Evolutionary conservation across 139 green algal genomes (phyloP).

Genomic region (Monoraphidium neglectum): DNA sequence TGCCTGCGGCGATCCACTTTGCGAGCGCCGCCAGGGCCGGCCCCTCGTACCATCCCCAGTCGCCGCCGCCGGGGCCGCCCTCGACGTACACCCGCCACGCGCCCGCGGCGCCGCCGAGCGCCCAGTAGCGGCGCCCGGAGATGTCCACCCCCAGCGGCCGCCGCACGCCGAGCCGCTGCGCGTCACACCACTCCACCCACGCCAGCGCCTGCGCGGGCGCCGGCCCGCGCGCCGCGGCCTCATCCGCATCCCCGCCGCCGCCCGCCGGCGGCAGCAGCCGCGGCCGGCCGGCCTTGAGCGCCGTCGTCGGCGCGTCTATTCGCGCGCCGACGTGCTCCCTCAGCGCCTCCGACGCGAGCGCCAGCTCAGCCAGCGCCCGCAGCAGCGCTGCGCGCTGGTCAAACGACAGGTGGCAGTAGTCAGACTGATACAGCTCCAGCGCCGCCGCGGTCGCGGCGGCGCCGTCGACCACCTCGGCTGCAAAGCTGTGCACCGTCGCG

Average conservation of each 20-base stretch:
- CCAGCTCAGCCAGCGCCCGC: conserved; percentile 55
- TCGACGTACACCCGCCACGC: conserved; percentile 77
- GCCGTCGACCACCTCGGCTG: no score
- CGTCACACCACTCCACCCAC: no score
- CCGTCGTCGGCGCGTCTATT: conserved; percentile 42
- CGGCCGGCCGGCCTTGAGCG: neutral
- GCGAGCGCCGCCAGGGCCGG: conserved; percentile 37
- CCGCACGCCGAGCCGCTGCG: conserved; percentile 58
- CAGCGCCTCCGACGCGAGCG: conserved; percentile 60
- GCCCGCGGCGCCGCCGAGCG: conserved; percentile 63
- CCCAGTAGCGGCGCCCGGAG: conserved; percentile 77
- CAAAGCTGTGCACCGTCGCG: no score
- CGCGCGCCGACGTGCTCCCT: conserved; percentile 53
- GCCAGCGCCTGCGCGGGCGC: no score
- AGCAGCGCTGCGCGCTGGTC: conserved; percentile 67
- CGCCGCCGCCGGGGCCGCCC: conserved; percentile 8
- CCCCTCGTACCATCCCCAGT: conserved; percentile 48
- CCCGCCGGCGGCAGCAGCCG: neutral
- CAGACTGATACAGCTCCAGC: conserved; percentile 35
- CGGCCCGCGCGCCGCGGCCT: neutral
- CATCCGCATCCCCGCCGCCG: neutral
- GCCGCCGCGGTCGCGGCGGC: conserved; percentile 28
- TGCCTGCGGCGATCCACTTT: conserved; percentile 42
- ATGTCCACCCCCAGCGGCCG: conserved; percentile 69
- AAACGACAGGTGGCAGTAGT: conserved; percentile 64